phyloP scores from a whole-genome alignment of 139 green algal genomes.

The Picochlorum sp. region DNA sequence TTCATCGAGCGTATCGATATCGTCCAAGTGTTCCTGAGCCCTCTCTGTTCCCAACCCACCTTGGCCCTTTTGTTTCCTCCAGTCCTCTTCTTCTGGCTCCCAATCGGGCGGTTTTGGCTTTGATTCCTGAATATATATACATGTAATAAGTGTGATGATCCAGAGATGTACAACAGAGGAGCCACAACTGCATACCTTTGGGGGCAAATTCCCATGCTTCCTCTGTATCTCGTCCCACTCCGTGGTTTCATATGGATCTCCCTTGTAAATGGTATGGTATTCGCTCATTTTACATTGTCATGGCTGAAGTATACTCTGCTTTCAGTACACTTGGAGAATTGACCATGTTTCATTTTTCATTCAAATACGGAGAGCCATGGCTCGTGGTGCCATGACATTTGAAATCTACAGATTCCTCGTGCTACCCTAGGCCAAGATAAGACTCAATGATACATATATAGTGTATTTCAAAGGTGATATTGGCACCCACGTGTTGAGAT shows the following conservation, averaged over 20 bases:
- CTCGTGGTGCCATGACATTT: background rate
- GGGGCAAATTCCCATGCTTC: slow-evolving; percentile 58
- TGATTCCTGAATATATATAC: slow-evolving; percentile 15
- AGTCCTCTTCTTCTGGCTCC: slow-evolving; percentile 33
- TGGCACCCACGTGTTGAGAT: no score
- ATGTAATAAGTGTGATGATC: background rate
- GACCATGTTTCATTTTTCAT: background rate
- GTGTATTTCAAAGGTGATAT: no score
- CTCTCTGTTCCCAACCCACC: no score
- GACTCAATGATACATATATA: no score
- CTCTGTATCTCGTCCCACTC: slow-evolving; percentile 82
- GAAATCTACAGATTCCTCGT: background rate
- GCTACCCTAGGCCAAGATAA: background rate
- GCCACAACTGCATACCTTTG: slow-evolving; percentile 19
- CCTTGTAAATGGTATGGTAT: slow-evolving; percentile 66
- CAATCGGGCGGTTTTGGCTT: slow-evolving; percentile 54
- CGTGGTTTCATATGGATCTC: slow-evolving; percentile 57
- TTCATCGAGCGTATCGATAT: no score
- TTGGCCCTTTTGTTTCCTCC: background rate
- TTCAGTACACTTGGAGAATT: background rate
- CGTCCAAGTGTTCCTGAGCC: no score
- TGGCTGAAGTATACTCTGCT: background rate
- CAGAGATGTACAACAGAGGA: background rate
- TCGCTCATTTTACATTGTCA: slow-evolving; percentile 41
- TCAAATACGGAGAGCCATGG: background rate